Evolutionary conservation across 495 filamentous ascomycete genomes (phyloP), one percentile per base, ranked within the genome.

Genomic region (Bryoglossum gracile): DNA sequence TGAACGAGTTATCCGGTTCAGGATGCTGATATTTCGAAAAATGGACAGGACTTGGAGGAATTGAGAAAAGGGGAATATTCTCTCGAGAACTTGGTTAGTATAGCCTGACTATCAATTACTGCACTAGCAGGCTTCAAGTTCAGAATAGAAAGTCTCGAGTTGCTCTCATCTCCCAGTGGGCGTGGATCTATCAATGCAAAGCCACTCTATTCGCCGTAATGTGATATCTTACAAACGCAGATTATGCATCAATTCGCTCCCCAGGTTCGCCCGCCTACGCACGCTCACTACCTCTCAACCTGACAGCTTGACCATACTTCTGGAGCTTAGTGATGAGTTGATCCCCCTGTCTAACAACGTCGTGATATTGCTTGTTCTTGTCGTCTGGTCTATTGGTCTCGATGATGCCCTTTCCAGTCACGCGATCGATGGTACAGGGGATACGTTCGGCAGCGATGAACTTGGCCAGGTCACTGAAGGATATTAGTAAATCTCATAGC

Each of bases 351-450:
- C 90, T 92, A 41, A 98, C 88, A 26, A 96, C 87, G 60, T 96
- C 92, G 41, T 89, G 81, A 65, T 97, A 98, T 67, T 98, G 92
- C 73, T 94, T 94, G 74, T 96, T 95, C 79, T 97, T 97, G 66
- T 95, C 89, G 61, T 96, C 94, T 3, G 92, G 90, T 42, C 94
- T 76, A 68, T 95, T 94, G 21, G 91, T 98, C 74, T 97, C 94
- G 60, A 98, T 96, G 61, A 97, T 86, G 30, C 89, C 91, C 56
- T 92, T 89, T 51, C 75, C 74, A 0, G 71, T 68, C 51, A 98
- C 94, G 38, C 92, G 87, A 71, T 98, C 92, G 57, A 98, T 96
- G 22, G 87, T 95, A 74, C 91, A 96, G 11, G 90, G 80, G 57
- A 98, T 86, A 59, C 92, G 83, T 68, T 89, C 87, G 53, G 81